Evolutionary conservation across 345 rosid species (phyloP).

Genomic region (Salix koriyanagi): DNA sequence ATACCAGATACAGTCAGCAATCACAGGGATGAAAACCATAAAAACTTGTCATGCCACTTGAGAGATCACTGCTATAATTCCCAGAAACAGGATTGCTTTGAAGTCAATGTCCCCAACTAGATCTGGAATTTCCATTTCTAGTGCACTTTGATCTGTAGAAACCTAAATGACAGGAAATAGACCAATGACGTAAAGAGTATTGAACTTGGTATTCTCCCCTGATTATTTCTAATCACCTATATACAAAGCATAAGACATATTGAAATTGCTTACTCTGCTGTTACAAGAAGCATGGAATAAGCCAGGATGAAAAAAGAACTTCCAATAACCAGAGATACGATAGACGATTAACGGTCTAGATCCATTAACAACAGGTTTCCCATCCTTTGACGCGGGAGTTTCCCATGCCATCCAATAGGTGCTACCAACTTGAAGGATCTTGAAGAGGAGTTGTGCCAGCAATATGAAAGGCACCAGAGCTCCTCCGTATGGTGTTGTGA

Average conservation of each 20-base stretch:
- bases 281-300: conserved; percentile 40
- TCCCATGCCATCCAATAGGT: conserved; percentile 90
- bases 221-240: too few species aligned
- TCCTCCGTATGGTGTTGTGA: conserved; percentile 62
- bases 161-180: conserved; percentile 37
- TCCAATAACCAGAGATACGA: conserved; percentile 38
- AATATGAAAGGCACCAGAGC: conserved; percentile 59
- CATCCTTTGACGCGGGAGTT: conserved; percentile 51
- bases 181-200: not conserved
- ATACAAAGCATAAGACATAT: not conserved
- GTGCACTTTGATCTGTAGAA: conserved; percentile 66
- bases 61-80: conserved; percentile 67
- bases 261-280: conserved; percentile 40
- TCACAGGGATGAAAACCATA: conserved; percentile 55
- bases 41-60: conserved; percentile 79
- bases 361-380: conserved; percentile 38
- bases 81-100: conserved; percentile 51
- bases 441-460: conserved; percentile 50
- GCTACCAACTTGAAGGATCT: conserved; percentile 58
- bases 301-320: conserved; percentile 54
- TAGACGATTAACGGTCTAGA: not conserved
- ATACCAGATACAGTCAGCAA: conserved; percentile 54
- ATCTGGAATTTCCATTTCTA: conserved; percentile 44
- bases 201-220: not conserved
- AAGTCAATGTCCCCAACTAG: conserved; percentile 43